Percentiles rank a stretch among this genome's conserved stretches.
Conservation (phyloP, 805 yeast species). For the Metschnikowia cubensis region DNA sequence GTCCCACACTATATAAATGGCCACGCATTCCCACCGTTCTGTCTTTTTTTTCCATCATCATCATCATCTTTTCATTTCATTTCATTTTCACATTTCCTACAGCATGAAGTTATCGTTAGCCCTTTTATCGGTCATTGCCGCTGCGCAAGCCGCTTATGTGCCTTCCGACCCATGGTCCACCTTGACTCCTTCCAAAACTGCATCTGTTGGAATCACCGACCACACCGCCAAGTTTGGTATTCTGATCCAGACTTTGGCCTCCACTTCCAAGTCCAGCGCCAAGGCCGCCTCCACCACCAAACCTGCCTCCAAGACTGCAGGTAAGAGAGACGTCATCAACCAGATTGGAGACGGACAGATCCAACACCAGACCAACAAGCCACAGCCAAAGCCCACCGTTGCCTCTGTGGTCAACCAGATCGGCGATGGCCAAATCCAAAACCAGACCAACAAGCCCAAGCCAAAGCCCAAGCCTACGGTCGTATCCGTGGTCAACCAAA, state of each 20-base stretch:
- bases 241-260: slow-evolving; percentile 49
- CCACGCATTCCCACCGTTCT: background rate
- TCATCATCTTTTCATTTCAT: background rate
- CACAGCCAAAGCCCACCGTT: slow-evolving; percentile 23
- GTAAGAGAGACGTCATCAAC: slow-evolving; percentile 38
- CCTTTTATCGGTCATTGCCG: slow-evolving; percentile 38
- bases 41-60: background rate
- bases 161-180: slow-evolving; percentile 70
- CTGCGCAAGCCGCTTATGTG: slow-evolving; percentile 56
- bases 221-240: slow-evolving; percentile 61
- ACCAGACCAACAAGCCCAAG: slow-evolving; percentile 18
- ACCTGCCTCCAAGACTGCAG: too few species aligned
- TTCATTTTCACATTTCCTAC: background rate
- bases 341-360: slow-evolving; percentile 36
- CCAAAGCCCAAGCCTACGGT: slow-evolving; percentile 14
- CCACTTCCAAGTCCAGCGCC: slow-evolving; percentile 20
- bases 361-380: slow-evolving; percentile 14
- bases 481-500: slow-evolving; percentile 15
- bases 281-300: too few species aligned
- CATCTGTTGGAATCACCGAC: slow-evolving; percentile 54
- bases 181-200: slow-evolving; percentile 59
- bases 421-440: slow-evolving; percentile 10
- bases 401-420: slow-evolving; percentile 44
- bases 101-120: slow-evolving; percentile 17
- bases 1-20: background rate